Base-by-base conservation (phyloP, 2,329 filamentous ascomycete species). In the Periglandula ipomoeae region DNA sequence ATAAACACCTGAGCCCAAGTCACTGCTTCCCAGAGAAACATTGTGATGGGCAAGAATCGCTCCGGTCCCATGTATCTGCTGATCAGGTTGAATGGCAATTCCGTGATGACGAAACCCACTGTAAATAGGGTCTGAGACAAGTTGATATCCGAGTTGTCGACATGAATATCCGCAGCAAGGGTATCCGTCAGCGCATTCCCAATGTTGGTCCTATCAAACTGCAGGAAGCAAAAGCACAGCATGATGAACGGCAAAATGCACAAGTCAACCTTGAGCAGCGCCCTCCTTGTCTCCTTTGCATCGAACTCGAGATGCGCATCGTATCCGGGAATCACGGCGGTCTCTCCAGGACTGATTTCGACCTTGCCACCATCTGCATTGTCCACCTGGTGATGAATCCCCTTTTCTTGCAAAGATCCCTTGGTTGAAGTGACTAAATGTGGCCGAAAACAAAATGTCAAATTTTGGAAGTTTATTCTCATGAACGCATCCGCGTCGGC, bases 141-240 rank as follows among this genome's bases (percentile, higher is more conserved):
- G 46, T 78, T 78, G 55, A 77, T 70, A 43, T 78, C 68, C 45
- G 72, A 66, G 32, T 74, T 75, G 1, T 65, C 68, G 47, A 78
- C 68, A 13, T 65, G 60, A 5, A 78, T 66, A 49, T 78, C 74
- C 3, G 64, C 50, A 13, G 71, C 66, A 39, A 78, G 68, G 3
- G 66, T 71, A 37, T 76, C 74, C 3, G 74, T 78, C 35, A 78
- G 55, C 3, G 75, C 75, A 30, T 74, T 76, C 48, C 69, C 69
- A 47, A 74, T 74, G 50, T 71, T 73, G 41, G 53, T 63, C 7
- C 61, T 59, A 26, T 65, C 61, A 32, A 65, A 63, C 17, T 65
- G 62, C 2, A 65, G 60, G 37, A 63, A 61, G 30, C 57, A 63
- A 30, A 65, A 65, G 24, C 59, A 61, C 4, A 62, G 53, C 2